Conservation (phyloP, 345 rosid genomes). For the Gossypium bickii region DNA sequence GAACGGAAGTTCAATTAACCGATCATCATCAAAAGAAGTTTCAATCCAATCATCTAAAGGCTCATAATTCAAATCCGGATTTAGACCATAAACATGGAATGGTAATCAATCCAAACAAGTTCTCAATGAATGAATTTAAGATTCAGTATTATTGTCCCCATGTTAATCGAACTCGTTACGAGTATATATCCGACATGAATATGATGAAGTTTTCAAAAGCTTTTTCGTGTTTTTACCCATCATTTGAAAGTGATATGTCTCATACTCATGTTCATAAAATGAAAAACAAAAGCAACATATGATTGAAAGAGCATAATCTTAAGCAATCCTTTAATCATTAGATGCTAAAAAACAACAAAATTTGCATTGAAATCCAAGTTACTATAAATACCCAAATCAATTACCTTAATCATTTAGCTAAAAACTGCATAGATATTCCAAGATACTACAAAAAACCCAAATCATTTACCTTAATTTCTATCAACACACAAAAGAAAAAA, state of each 20-base stretch:
- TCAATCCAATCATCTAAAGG: not conserved
- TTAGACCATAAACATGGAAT: not conserved
- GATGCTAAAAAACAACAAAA: not conserved
- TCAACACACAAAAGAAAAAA: not conserved
- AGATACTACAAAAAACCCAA: too few relatives aligned
- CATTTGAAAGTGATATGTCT: too few relatives aligned
- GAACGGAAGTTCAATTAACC: constrained; percentile 18
- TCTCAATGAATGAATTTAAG: not conserved
- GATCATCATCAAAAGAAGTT: not conserved
- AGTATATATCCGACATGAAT: too few relatives aligned
- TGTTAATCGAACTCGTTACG: too few relatives aligned
- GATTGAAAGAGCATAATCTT: not conserved
- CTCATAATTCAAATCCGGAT: not conserved
- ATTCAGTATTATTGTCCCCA: not conserved
- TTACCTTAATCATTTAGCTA: not conserved
- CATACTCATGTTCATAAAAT: too few relatives aligned
- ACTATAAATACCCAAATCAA: not conserved
- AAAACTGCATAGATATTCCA: not conserved
- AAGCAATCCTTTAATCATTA: not conserved
- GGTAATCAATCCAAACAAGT: not conserved
- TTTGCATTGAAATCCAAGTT: not conserved
- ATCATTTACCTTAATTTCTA: not conserved
- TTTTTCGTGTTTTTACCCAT: too few relatives aligned
- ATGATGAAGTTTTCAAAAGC: too few relatives aligned
- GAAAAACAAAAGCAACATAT: not conserved